phyloP scores from a whole-genome alignment of 768 basidiomycete species.

The Dendrothele bispora region DNA sequence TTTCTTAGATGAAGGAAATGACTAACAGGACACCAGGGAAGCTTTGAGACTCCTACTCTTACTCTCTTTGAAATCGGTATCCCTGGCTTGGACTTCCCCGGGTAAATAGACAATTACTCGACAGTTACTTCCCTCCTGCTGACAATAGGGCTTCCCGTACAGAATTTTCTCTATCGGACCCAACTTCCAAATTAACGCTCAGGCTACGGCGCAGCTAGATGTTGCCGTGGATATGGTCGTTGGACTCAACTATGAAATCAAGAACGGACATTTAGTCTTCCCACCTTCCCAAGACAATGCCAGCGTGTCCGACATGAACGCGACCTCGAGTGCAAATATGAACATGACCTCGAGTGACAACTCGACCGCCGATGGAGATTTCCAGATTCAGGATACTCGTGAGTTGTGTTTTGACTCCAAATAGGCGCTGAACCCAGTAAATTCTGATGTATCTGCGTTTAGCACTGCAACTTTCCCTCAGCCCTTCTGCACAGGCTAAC shows the following conservation, averaged over 20 bases:
- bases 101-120: no score
- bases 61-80: slow-evolving; percentile 40
- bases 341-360: no score
- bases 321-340: no score
- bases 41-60: slow-evolving; percentile 42
- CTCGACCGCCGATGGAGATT: no score
- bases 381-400: slow-evolving; percentile 4
- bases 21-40: slow-evolving; percentile 23
- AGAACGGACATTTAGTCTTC: slow-evolving; percentile 1
- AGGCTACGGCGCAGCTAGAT: slow-evolving; percentile 5
- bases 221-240: slow-evolving; percentile 3
- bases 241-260: neutral
- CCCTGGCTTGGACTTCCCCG: slow-evolving; percentile 50
- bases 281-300: neutral
- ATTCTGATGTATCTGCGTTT: no score
- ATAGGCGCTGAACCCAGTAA: neutral
- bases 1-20: neutral
- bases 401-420: neutral
- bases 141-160: no score
- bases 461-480: slow-evolving; percentile 4
- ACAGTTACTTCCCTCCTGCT: no score
- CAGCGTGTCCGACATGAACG: neutral
- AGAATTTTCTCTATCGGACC: slow-evolving; percentile 7
- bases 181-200: slow-evolving; percentile 1
- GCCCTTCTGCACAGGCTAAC: slow-evolving; percentile 4